Conservation (phyloP, 192 early-diverging fungal genomes). For the Kickxella alabastrina region DNA sequence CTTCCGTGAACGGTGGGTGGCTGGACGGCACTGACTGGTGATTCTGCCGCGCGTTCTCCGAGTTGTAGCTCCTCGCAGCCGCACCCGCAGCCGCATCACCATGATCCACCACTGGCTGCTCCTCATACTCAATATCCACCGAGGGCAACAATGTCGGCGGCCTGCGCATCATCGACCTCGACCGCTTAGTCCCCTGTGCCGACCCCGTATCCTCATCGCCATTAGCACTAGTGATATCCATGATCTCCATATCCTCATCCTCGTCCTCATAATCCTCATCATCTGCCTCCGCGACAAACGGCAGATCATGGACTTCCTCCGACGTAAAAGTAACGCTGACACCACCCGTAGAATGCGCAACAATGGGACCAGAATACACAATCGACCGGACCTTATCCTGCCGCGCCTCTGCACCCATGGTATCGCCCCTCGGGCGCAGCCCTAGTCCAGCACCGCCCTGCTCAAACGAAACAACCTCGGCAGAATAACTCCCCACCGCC, state of each 20-base stretch:
- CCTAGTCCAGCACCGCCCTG: background rate
- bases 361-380: constrained; percentile 42
- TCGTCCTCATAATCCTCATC: constrained; percentile 11
- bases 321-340: constrained; percentile 48
- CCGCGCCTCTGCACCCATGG: constrained; percentile 15
- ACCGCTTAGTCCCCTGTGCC: constrained; percentile 6
- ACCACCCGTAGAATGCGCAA: constrained; percentile 34
- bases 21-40: no score
- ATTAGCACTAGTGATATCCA: background rate
- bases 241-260: constrained; percentile 3
- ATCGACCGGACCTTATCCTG: constrained; percentile 33
- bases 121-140: constrained; percentile 3
- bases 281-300: constrained; percentile 10
- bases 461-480: constrained; percentile 31
- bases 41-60: background rate
- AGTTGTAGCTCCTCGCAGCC: background rate
- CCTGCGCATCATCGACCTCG: constrained; percentile 3
- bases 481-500: constrained; percentile 36
- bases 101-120: background rate
- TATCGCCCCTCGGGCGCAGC: constrained; percentile 15
- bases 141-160: no score
- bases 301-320: constrained; percentile 38
- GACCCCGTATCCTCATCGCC: background rate
- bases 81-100: background rate
- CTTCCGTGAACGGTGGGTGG: no score